These are phyloP conservation scores for Paralagenidium karlingii DNA, from an alignment of 352 stramenopile species.

Conservation along the genomic window DNA sequence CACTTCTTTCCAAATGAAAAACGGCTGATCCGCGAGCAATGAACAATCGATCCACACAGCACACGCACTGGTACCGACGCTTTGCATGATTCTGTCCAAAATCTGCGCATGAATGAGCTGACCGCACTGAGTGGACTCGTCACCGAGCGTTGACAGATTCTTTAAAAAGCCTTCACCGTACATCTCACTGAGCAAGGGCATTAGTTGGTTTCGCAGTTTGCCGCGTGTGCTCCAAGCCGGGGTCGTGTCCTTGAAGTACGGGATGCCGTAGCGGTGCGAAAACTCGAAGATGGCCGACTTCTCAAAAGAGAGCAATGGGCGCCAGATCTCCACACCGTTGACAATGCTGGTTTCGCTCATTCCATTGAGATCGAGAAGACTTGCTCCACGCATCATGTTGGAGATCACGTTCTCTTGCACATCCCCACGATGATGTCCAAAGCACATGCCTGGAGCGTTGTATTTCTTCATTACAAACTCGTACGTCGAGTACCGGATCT, in stretches of 20 bases:
- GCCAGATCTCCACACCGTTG: slow-evolving; percentile 79
- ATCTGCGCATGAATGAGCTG: slow-evolving; percentile 48
- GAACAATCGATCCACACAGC: slow-evolving; percentile 62
- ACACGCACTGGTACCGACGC: slow-evolving; percentile 34
- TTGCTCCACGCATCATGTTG: slow-evolving; percentile 94
- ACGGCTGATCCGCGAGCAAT: slow-evolving; percentile 37
- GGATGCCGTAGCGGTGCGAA: slow-evolving; percentile 90
- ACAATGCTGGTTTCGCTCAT: slow-evolving; percentile 81
- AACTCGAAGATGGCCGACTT: slow-evolving; percentile 94
- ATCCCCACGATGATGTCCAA: slow-evolving; percentile 95
- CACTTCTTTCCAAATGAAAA: slow-evolving; percentile 84
- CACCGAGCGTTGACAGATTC: slow-evolving; percentile 66
- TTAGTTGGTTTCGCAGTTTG: slow-evolving; percentile 90
- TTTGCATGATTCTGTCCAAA: slow-evolving; percentile 44
- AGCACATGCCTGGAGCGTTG: slow-evolving; percentile 83
- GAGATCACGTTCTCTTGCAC: slow-evolving; percentile 98
- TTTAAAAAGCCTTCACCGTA: slow-evolving; percentile 87
- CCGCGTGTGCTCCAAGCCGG: slow-evolving; percentile 93
- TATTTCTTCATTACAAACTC: slow-evolving; percentile 63
- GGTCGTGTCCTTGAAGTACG: slow-evolving; percentile 97
- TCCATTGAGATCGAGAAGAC: slow-evolving; percentile 88
- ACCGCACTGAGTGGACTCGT: slow-evolving; percentile 67
- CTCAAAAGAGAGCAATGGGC: slow-evolving; percentile 88
- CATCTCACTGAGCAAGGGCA: slow-evolving; percentile 91
- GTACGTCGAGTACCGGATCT: slow-evolving; percentile 92